Evolutionary conservation across 345 rosid genomes (phyloP).

Genomic region (Moringa oleifera): DNA sequence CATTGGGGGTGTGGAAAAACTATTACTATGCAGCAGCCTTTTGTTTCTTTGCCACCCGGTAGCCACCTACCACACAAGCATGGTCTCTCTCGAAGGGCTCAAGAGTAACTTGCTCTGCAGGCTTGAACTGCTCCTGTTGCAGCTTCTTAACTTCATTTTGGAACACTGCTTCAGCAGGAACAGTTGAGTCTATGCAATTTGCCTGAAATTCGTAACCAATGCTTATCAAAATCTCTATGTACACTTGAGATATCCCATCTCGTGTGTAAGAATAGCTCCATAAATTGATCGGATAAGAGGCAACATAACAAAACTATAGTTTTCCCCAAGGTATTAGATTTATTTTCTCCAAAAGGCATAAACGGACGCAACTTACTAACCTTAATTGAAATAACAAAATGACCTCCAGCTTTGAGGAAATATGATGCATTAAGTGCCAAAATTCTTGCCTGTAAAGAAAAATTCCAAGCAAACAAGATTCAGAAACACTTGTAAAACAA

Average conservation of each 20-base stretch:
- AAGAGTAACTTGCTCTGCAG: conserved; percentile 80
- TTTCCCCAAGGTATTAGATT: too few species aligned
- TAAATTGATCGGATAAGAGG: too few species aligned
- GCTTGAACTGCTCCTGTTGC: conserved; percentile 81
- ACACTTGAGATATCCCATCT: too few species aligned
- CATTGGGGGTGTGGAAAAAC: too few species aligned
- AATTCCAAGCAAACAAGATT: not conserved
- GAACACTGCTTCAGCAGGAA: conserved; percentile 80
- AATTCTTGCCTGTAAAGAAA: conserved; percentile 72
- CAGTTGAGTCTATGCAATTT: conserved; percentile 89
- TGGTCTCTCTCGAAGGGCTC: conserved; percentile 98
- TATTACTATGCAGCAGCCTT: conserved; percentile 31
- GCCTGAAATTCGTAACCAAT: conserved; percentile 41
- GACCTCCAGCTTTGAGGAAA: conserved; percentile 90
- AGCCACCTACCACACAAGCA: conserved; percentile 88
- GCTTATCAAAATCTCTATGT: too few species aligned
- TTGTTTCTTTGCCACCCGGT: conserved; percentile 84
- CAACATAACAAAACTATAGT: too few species aligned
- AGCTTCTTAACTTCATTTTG: conserved; percentile 84
- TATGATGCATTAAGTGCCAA: conserved; percentile 78
- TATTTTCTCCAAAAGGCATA: too few species aligned
- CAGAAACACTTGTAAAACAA: not conserved
- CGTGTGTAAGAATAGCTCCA: too few species aligned
- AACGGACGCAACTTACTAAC: conserved; percentile 26
- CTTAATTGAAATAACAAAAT: conserved; percentile 98